Evolutionary conservation across 805 yeast species (phyloP).

Genomic region (Pichia gijzeniarum): DNA sequence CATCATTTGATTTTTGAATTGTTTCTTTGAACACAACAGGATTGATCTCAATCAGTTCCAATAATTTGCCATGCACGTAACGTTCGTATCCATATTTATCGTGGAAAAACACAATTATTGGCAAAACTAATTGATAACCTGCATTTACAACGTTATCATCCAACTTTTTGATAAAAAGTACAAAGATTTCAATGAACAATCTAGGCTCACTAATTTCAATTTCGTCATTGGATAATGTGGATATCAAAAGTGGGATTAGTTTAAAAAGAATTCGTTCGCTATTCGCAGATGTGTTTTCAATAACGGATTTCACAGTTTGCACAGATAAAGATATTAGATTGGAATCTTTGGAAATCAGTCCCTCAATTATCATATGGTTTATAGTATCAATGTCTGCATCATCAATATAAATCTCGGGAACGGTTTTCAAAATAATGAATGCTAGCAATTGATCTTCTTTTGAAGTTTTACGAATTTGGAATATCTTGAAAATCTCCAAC

Average conservation of each 20-base stretch:
- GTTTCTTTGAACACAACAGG: conserved; percentile 44
- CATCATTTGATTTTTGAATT: conserved; percentile 32
- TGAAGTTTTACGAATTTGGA: conserved; percentile 15
- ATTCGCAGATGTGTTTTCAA: conserved; percentile 24
- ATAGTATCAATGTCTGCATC: conserved; percentile 34
- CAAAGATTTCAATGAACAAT: conserved; percentile 43
- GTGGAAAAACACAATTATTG: conserved; percentile 29
- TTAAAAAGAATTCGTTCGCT: conserved; percentile 36
- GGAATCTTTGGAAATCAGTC: conserved; percentile 31
- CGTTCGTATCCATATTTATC: conserved; percentile 21
- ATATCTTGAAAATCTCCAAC: conserved; percentile 28
- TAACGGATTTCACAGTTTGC: conserved; percentile 58
- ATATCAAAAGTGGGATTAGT: conserved; percentile 41
- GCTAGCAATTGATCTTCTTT: conserved; percentile 35
- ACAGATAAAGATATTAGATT: conserved; percentile 36
- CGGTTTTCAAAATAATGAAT: conserved; percentile 38
- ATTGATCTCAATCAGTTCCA: conserved; percentile 40
- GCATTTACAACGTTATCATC: conserved; percentile 17
- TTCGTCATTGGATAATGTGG: conserved; percentile 15
- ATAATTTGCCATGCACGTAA: conserved; percentile 42
- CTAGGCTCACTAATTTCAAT: conserved; percentile 29
- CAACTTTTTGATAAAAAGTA: conserved; percentile 37
- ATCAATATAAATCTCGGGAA: conserved; percentile 29
- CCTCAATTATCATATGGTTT: conserved; percentile 29
- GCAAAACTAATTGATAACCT: conserved; percentile 28